phyloP scores from a whole-genome alignment of 352 stramenopile species.

The Phytophthora litchii region DNA sequence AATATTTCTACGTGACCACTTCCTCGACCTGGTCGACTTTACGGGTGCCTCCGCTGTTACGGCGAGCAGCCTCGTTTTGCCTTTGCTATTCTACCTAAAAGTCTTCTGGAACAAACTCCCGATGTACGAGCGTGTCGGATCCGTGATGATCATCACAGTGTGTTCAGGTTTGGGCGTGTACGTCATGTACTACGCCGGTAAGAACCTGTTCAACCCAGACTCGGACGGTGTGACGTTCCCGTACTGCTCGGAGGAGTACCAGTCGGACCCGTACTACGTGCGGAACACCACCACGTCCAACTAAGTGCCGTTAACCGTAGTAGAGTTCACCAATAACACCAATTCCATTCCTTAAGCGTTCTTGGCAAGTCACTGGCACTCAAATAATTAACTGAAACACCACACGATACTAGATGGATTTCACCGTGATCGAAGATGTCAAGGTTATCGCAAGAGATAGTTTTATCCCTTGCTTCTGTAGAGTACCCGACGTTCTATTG shows the following conservation, averaged over 20 bases:
- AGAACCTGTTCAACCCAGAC: constrained; percentile 47
- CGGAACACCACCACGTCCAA: constrained; percentile 23
- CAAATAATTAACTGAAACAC: too few species aligned
- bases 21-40: constrained; percentile 59
- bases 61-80: constrained; percentile 43
- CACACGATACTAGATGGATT: too few species aligned
- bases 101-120: constrained; percentile 44
- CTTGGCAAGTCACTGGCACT: too few species aligned
- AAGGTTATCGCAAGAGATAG: too few species aligned
- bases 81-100: constrained; percentile 59
- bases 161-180: constrained; percentile 43
- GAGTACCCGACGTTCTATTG: too few species aligned
- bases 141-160: constrained; percentile 42
- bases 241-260: constrained; percentile 56
- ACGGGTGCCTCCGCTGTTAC: constrained; percentile 49
- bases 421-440: too few species aligned
- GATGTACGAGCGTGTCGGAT: constrained; percentile 44
- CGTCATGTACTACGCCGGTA: constrained; percentile 47
- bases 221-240: constrained; percentile 43
- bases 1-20: constrained; percentile 47
- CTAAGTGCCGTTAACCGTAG: constrained; percentile 10
- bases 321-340: neutral
- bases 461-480: too few species aligned
- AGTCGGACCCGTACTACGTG: constrained; percentile 54
- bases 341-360: too few species aligned